Conservation (phyloP, 2,329 filamentous ascomycete genomes). For the Xylaria sp. region DNA sequence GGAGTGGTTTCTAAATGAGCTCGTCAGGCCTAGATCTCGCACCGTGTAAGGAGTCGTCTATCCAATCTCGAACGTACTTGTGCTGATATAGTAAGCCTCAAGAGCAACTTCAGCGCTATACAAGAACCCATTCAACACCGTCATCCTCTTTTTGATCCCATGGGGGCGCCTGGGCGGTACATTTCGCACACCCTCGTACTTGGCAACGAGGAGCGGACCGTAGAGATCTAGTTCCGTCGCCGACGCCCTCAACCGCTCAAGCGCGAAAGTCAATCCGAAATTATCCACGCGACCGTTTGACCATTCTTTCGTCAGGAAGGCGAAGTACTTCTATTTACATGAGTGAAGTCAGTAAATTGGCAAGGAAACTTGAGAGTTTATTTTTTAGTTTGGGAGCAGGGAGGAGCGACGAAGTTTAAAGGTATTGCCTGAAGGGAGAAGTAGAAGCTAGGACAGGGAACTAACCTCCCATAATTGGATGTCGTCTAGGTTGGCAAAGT, state of each 20-base stretch:
- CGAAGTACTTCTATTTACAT: neutral
- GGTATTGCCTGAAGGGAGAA: too few species aligned
- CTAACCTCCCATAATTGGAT: neutral
- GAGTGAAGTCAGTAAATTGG: too few species aligned
- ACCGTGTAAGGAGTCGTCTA: too few species aligned
- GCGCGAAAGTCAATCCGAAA: neutral
- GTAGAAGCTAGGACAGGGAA: too few species aligned
- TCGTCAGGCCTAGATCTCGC: neutral
- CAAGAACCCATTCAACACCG: conserved; percentile 4
- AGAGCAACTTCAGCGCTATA: conserved; percentile 12
- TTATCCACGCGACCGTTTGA: conserved; percentile 10
- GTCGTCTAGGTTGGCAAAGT: neutral
- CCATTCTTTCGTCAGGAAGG: neutral
- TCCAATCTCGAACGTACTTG: neutral
- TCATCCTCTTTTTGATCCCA: neutral
- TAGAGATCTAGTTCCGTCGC: conserved; percentile 1
- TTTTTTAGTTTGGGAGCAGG: too few species aligned
- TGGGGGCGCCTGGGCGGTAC: neutral
- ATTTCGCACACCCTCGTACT: neutral
- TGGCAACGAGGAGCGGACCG: neutral
- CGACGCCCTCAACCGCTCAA: neutral
- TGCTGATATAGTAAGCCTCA: conserved; percentile 3
- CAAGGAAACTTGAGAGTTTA: too few species aligned
- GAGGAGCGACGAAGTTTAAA: too few species aligned
- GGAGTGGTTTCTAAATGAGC: neutral